Base-by-base conservation (phyloP, 2,329 filamentous ascomycete genomes). In the Colletotrichum echinochloae region DNA sequence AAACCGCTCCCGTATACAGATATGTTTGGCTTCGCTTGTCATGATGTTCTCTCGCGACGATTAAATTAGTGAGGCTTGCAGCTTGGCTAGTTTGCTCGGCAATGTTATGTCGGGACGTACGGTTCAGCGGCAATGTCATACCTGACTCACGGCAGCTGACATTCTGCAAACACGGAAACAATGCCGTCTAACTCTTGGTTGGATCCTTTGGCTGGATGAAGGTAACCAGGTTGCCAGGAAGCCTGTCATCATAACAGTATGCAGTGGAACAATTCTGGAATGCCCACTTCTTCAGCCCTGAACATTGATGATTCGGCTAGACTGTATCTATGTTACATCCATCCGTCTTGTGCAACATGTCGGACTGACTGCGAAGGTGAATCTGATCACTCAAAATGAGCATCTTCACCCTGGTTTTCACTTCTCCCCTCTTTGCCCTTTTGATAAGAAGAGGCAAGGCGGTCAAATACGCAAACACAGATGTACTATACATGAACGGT, bases 301-400 rank as follows among this genome's bases (percentile, higher is more conserved):
- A 30, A 18, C 1, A n/a, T n/a, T n/a, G n/a, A n/a, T n/a, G n/a
- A n/a, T n/a, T 30, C 16, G 35, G 56, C 33, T 23, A 26, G 41
- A 23, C 23, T 41, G 11, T 23, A n/a, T 16, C n/a, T 55, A 20
- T 60, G 23, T n/a, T 39, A 66, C 55, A 55, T 18, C 16, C 55
- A 60, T 55, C 48, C 62, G 55, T 23, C 46, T 44, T 39, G 48
- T 66, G 39, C 20, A 55, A 64, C 59, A 35, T 6, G 48, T n/a
- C 23, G 3, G 7, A 41, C 48, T 55, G 11, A 48, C 48, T 35
- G 20, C 11, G 44, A 28, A 30, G 41, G 26, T 9, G 33, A 20
- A 44, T 9, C 8, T 14, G 18, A 18, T 30, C 37, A 44, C 18
- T 62, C 12, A 41, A 49, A 39, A 28, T 12, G 6, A 26, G 18